Conservation (phyloP, 441 rosid genomes). For the Gossypium laxum region DNA sequence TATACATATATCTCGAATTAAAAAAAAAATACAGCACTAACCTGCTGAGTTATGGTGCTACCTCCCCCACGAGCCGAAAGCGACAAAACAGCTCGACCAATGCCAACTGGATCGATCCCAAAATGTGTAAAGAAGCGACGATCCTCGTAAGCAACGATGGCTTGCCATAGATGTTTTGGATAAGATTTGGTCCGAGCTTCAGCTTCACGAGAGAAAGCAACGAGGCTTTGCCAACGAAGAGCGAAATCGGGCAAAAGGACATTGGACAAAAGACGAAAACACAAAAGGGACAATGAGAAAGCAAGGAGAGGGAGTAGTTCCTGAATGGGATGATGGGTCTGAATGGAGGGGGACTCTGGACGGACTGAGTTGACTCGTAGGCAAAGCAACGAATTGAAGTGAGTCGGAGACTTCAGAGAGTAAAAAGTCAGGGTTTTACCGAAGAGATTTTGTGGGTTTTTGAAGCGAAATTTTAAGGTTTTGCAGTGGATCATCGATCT, state of each 20-base stretch:
- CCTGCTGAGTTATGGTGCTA: slow-evolving; percentile 29
- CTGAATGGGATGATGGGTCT: slow-evolving; percentile 7
- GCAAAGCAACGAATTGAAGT: background rate
- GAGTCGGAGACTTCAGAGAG: background rate
- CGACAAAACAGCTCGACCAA: slow-evolving; percentile 21
- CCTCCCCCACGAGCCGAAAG: slow-evolving; percentile 28
- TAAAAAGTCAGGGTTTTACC: background rate
- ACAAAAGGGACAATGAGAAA: slow-evolving; percentile 9
- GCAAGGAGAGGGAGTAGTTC: slow-evolving; percentile 3
- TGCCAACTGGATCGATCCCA: slow-evolving; percentile 27
- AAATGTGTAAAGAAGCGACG: slow-evolving; percentile 23
- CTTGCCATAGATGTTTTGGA: slow-evolving; percentile 23
- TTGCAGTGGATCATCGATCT: background rate
- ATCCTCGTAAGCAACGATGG: slow-evolving; percentile 28
- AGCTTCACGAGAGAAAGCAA: slow-evolving; percentile 18
- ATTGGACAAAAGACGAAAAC: slow-evolving; percentile 12
- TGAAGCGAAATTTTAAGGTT: background rate
- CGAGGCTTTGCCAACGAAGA: slow-evolving; percentile 21
- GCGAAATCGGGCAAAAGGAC: slow-evolving; percentile 19
- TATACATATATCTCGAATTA: too few relatives aligned
- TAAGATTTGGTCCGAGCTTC: slow-evolving; percentile 17
- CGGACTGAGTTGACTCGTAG: slow-evolving; percentile 6
- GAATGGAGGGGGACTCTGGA: background rate
- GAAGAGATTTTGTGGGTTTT: background rate
- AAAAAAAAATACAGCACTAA: background rate